These are phyloP conservation scores for Pichia membranifaciens DNA, from an alignment of 805 yeast genomes.

Conservation along the genomic window DNA sequence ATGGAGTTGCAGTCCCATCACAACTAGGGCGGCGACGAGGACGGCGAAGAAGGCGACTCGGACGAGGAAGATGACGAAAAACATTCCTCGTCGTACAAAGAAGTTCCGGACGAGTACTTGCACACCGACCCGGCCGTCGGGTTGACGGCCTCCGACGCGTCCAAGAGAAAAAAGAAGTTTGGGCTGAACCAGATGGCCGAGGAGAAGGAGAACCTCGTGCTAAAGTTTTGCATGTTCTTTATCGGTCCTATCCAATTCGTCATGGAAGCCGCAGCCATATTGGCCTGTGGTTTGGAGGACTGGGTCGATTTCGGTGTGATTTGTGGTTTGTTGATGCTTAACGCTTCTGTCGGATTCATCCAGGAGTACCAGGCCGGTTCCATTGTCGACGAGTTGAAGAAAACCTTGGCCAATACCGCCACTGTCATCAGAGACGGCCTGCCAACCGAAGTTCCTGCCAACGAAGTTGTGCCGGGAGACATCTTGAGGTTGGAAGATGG, in stretches of 20 bases:
- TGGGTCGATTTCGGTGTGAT: constrained; percentile 99
- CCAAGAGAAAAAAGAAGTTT: constrained; percentile 79
- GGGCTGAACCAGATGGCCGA: constrained; percentile 91
- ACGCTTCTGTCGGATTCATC: constrained; percentile 91
- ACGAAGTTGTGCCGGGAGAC: constrained; percentile 92
- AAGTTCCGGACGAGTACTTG: constrained; percentile 79
- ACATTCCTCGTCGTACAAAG: constrained; percentile 58
- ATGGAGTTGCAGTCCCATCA: constrained; percentile 71
- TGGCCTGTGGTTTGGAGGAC: constrained; percentile 95
- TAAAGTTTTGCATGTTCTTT: constrained; percentile 81
- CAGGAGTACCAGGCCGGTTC: constrained; percentile 99
- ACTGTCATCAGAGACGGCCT: constrained; percentile 78
- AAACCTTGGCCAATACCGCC: constrained; percentile 89
- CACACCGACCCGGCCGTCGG: constrained; percentile 78
- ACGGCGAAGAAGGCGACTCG: constrained; percentile 40
- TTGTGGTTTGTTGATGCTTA: constrained; percentile 76
- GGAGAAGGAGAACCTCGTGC: constrained; percentile 70
- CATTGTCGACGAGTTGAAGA: constrained; percentile 92
- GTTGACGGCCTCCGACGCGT: constrained; percentile 70
- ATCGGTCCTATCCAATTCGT: constrained; percentile 96
- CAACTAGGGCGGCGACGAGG: constrained; percentile 39
- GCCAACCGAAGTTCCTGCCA: constrained; percentile 66
- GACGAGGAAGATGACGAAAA: constrained; percentile 28
- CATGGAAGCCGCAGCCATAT: constrained; percentile 93
- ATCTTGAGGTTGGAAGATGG: constrained; percentile 87